A percentile compares a stretch with the other conserved stretches of the same genome.
These are phyloP conservation scores for Leishmania gerbilli DNA, from an alignment of 208 protist species.

Conservation along the genomic window DNA sequence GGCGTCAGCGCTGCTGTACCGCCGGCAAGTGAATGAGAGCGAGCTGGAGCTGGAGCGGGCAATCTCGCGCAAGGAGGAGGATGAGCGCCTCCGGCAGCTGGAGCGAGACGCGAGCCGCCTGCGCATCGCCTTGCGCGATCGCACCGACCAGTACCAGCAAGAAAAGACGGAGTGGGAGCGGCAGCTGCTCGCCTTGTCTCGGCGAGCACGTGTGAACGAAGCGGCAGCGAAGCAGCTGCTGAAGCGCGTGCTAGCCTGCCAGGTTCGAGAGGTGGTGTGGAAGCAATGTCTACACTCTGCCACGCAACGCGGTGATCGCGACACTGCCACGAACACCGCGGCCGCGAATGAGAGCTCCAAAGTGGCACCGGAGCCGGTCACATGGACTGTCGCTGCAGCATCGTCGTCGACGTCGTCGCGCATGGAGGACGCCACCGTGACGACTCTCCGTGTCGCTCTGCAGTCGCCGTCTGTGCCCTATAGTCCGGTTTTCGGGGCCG, in stretches of 20 bases:
- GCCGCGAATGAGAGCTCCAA: not conserved
- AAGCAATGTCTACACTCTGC: slow-evolving; percentile 15
- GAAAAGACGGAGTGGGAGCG: slow-evolving; percentile 28
- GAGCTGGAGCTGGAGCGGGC: slow-evolving; percentile 56
- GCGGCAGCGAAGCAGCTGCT: slow-evolving; percentile 35
- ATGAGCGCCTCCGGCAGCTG: slow-evolving; percentile 37
- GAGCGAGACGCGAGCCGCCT: slow-evolving; percentile 56
- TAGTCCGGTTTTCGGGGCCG: not conserved
- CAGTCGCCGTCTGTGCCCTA: not conserved
- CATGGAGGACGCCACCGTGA: too few relatives aligned
- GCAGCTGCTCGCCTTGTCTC: slow-evolving; percentile 5
- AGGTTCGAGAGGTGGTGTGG: slow-evolving; percentile 26
- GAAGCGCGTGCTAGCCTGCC: slow-evolving; percentile 19
- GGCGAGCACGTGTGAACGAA: slow-evolving; percentile 31
- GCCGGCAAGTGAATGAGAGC: slow-evolving; percentile 64
- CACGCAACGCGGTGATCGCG: not conserved
- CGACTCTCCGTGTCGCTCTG: too few relatives aligned
- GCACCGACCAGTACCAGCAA: slow-evolving; percentile 22
- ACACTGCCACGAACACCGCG: not conserved
- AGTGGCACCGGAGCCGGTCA: not conserved
- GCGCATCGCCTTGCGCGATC: slow-evolving; percentile 44
- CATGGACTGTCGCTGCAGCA: not conserved
- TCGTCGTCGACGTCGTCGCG: not conserved
- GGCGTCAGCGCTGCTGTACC: slow-evolving; percentile 40
- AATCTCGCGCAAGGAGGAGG: slow-evolving; percentile 33